Percentiles rank a stretch among this genome's conserved stretches.
Evolutionary conservation across 1,139 yeast species (phyloP).

Genomic region (Debaryomyces robertsiae): DNA sequence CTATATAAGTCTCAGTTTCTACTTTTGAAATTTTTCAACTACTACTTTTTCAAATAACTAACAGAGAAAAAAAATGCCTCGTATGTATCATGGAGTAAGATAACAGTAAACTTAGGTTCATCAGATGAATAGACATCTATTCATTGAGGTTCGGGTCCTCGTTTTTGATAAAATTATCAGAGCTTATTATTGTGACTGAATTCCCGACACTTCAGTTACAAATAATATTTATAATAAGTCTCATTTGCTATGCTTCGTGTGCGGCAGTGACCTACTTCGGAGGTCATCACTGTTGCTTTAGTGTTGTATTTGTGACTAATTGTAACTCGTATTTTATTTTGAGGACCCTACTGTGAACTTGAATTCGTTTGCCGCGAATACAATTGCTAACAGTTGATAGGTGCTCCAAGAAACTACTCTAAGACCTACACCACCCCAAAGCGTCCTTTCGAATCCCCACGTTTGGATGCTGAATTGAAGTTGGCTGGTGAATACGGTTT

Average conservation of each 20-base stretch:
- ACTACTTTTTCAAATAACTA: constrained; percentile 20
- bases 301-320: constrained; percentile 3
- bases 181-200: constrained; percentile 59
- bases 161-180: constrained; percentile 28
- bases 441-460: constrained; percentile 98
- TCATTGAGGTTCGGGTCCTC: constrained; percentile 77
- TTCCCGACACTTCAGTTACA: constrained; percentile 87
- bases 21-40: constrained; percentile 12
- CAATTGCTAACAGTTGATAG: constrained; percentile 43
- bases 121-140: constrained; percentile 4
- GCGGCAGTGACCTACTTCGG: background rate
- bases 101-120: constrained; percentile 7
- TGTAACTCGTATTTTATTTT: constrained; percentile 1
- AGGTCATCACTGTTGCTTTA: too few species aligned
- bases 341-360: background rate
- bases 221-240: constrained; percentile 13
- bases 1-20: constrained; percentile 6
- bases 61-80: constrained; percentile 50
- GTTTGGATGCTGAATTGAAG: constrained; percentile 98
- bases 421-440: constrained; percentile 99
- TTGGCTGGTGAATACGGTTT: constrained; percentile 99
- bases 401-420: constrained; percentile 98
- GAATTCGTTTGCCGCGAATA: background rate
- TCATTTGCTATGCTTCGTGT: constrained; percentile 10
- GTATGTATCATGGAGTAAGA: constrained; percentile 40